These are phyloP conservation scores for Strobilomyces echinocephalus DNA, from an alignment of 768 basidiomycete genomes.

Conservation along the genomic window DNA sequence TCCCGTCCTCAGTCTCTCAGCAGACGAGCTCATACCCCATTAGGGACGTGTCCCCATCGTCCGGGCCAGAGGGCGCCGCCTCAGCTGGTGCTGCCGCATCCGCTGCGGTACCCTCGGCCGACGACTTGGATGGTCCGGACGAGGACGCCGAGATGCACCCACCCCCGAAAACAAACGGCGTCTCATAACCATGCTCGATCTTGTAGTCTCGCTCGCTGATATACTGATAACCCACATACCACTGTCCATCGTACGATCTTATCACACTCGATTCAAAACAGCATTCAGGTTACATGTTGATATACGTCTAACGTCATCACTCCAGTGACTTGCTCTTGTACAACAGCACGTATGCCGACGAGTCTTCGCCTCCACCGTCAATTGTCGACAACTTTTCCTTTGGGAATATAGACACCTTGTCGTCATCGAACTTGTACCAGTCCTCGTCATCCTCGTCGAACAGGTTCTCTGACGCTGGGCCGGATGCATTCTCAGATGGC, in stretches of 20 bases:
- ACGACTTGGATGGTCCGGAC: constrained; percentile 51
- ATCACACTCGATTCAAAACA: not conserved
- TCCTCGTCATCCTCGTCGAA: constrained; percentile 53
- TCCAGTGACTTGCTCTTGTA: constrained; percentile 63
- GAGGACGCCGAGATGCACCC: constrained; percentile 21
- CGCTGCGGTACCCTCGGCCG: constrained; percentile 69
- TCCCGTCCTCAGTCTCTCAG: not conserved
- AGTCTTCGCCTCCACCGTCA: constrained; percentile 91
- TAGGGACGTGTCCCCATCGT: constrained; percentile 58
- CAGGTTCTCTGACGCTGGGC: not conserved
- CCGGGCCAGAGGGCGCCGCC: constrained; percentile 34
- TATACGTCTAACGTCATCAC: constrained; percentile 17
- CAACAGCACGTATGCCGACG: constrained; percentile 82
- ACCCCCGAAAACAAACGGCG: constrained; percentile 22
- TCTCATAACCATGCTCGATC: constrained; percentile 10
- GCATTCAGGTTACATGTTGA: constrained; percentile 14
- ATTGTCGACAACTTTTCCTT: constrained; percentile 78
- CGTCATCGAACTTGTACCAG: constrained; percentile 97
- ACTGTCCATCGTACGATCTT: constrained; percentile 4
- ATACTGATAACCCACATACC: constrained; percentile 15
- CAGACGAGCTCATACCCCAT: not conserved
- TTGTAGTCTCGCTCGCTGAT: not conserved
- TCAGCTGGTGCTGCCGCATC: constrained; percentile 62
- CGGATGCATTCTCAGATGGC: not conserved
- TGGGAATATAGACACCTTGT: constrained; percentile 84